These are phyloP conservation scores for Phytophthora tubulina DNA, from an alignment of 352 stramenopile genomes.

Conservation along the genomic window DNA sequence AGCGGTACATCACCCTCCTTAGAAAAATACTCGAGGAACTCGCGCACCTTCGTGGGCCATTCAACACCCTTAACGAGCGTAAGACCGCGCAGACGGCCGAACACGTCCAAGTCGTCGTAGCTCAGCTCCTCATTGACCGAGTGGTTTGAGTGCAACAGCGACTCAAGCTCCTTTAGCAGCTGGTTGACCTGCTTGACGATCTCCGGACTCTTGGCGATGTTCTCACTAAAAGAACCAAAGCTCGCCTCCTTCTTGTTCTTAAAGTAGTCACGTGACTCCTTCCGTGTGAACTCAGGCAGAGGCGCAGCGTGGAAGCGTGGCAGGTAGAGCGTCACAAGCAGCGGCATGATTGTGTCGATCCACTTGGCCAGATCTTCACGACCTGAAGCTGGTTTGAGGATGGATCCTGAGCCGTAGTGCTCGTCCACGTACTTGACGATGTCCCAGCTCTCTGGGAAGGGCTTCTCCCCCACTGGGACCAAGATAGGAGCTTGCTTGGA, in stretches of 20 bases:
- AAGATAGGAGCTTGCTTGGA: slow-evolving; percentile 65
- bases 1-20: slow-evolving; percentile 53
- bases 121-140: slow-evolving; percentile 59
- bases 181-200: slow-evolving; percentile 52
- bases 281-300: slow-evolving; percentile 58
- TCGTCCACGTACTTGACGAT: slow-evolving; percentile 67
- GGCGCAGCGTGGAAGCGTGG: slow-evolving; percentile 52
- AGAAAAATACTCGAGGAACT: slow-evolving; percentile 60
- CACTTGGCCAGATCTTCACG: slow-evolving; percentile 58
- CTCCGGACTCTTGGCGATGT: slow-evolving; percentile 49
- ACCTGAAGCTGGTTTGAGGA: slow-evolving; percentile 45
- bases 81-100: slow-evolving; percentile 54
- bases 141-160: slow-evolving; percentile 48
- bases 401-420: slow-evolving; percentile 45
- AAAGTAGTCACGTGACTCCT: slow-evolving; percentile 62
- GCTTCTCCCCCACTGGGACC: slow-evolving; percentile 46
- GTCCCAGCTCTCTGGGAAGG: slow-evolving; percentile 67
- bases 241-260: slow-evolving; percentile 60
- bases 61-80: slow-evolving; percentile 64
- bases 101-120: slow-evolving; percentile 70
- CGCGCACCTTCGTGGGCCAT: slow-evolving; percentile 59
- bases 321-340: slow-evolving; percentile 49
- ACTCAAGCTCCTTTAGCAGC: slow-evolving; percentile 47
- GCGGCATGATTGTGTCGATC: slow-evolving; percentile 41
- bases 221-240: slow-evolving; percentile 52